A percentile compares a stretch with the other conserved stretches of the same genome.
Conservation (phyloP, 73 alveolate species). For the Paramecium tetraurelia region DNA sequence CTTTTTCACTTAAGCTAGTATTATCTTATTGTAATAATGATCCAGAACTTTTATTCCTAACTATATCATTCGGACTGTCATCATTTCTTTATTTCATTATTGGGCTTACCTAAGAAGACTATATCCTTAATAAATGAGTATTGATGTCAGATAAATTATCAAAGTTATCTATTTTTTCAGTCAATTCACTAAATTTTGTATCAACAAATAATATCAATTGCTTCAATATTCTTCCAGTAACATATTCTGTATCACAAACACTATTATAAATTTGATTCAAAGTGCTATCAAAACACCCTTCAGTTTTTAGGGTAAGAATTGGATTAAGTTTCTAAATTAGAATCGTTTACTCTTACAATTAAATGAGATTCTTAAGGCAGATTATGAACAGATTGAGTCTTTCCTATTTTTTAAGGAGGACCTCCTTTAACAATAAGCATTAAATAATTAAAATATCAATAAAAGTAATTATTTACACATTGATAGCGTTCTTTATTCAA, state of each 20-base stretch:
- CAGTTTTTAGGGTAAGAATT: neutral
- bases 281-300: neutral
- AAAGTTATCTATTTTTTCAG: neutral
- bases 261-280: neutral
- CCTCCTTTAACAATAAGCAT: neutral
- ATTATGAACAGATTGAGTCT: neutral
- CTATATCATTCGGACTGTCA: neutral
- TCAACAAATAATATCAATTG: neutral
- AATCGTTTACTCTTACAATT: neutral
- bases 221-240: neutral
- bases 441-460: neutral
- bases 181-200: neutral
- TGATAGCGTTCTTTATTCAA: neutral
- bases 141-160: neutral
- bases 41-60: neutral
- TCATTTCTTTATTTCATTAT: neutral
- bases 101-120: neutral
- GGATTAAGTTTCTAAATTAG: neutral
- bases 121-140: neutral
- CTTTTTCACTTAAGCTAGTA: neutral
- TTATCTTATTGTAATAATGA: neutral
- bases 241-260: neutral
- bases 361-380: neutral
- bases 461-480: neutral
- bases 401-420: neutral